Evolutionary conservation across 1,284 basidiomycete species (phyloP).

Genomic region (Pseudozyma hubeiensis): DNA sequence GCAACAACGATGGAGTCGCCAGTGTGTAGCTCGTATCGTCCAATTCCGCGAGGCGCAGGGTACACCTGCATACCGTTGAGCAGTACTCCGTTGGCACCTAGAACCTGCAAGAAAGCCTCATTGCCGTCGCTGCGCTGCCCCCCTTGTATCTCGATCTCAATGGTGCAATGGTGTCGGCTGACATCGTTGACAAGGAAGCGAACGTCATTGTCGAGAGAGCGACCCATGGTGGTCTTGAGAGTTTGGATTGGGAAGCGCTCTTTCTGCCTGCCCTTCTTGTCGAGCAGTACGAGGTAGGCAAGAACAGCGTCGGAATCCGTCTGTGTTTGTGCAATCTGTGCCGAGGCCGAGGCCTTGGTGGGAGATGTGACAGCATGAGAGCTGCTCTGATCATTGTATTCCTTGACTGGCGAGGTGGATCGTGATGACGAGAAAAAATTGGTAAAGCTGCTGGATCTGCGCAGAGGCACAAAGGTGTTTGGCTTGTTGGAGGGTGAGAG

Average conservation of each 20-base stretch:
- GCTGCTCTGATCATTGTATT: conserved; percentile 1
- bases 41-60: conserved; percentile 33
- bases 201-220: conserved; percentile 44
- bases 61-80: conserved; percentile 23
- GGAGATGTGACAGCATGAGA: conserved; percentile 13
- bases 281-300: conserved; percentile 36
- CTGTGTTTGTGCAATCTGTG: background rate
- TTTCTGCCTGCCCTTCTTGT: conserved; percentile 45
- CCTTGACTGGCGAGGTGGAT: conserved; percentile 29
- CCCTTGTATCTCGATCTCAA: conserved; percentile 43
- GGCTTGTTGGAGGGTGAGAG: conserved; percentile 37
- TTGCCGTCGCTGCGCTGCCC: conserved; percentile 6
- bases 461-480: conserved; percentile 41
- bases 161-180: conserved; percentile 48
- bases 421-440: conserved; percentile 46
- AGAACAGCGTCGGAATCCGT: conserved; percentile 16
- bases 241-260: conserved; percentile 40
- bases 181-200: conserved; percentile 40
- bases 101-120: conserved; percentile 36
- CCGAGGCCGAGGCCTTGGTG: conserved; percentile 13
- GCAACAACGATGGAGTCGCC: conserved; percentile 36
- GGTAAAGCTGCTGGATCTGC: conserved; percentile 46
- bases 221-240: conserved; percentile 42
- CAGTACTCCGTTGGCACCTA: conserved; percentile 40
- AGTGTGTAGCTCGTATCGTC: conserved; percentile 36